Conservation (phyloP, 2,329 filamentous ascomycete genomes). For the Cercospora zeina region DNA sequence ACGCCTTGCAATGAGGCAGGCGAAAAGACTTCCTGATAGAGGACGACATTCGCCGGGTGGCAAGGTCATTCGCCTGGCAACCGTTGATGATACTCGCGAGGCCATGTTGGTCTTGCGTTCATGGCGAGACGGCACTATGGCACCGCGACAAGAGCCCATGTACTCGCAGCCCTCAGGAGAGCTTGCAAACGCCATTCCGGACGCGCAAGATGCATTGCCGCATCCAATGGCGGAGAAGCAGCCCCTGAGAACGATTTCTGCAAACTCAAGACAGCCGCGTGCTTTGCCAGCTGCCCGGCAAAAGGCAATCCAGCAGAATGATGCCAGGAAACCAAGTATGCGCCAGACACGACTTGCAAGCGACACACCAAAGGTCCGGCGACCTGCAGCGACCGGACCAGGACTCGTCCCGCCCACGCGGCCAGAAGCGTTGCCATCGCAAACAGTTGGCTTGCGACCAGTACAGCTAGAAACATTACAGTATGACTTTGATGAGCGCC, state of each 20-base stretch:
- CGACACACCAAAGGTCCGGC: neutral
- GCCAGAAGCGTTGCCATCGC: neutral
- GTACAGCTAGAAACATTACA: slow-evolving; percentile 50
- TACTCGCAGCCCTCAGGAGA: neutral
- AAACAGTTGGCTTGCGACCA: slow-evolving; percentile 28
- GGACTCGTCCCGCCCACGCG: neutral
- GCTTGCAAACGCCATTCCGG: neutral
- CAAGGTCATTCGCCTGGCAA: slow-evolving; percentile 57
- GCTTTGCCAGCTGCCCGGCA: neutral
- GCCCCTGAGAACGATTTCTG: neutral
- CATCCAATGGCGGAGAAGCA: neutral
- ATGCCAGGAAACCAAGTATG: neutral
- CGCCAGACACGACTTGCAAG: neutral
- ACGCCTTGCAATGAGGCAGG: slow-evolving; percentile 56
- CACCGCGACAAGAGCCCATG: slow-evolving; percentile 8
- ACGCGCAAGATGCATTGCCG: neutral
- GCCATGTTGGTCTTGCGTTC: slow-evolving; percentile 51
- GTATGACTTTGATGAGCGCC: slow-evolving; percentile 38
- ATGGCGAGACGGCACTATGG: slow-evolving; percentile 52
- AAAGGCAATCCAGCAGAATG: neutral
- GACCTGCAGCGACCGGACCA: neutral
- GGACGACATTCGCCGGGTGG: slow-evolving; percentile 54
- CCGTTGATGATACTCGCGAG: slow-evolving; percentile 56
- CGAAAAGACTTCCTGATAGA: slow-evolving; percentile 49
- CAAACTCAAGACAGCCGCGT: neutral